phyloP scores from a whole-genome alignment of 1,284 basidiomycete genomes.

The Trichosporon sp. region DNA sequence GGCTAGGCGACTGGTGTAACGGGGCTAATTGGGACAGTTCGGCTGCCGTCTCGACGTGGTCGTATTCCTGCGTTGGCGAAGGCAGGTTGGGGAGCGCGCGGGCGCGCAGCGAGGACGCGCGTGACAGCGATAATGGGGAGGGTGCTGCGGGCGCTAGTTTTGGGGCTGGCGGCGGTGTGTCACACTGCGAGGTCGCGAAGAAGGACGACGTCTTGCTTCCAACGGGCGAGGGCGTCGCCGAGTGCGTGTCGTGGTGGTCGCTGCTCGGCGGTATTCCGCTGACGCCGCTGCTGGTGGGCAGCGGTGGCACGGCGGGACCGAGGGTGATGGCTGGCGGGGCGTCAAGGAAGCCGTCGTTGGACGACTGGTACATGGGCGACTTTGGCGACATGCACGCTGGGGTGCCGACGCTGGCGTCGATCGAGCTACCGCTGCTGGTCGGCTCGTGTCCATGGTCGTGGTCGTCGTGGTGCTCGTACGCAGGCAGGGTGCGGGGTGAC shows the following conservation, averaged over 20 bases:
- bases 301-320: not conserved
- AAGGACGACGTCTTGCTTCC: constrained; percentile 36
- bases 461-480: not conserved
- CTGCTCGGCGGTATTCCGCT: not conserved
- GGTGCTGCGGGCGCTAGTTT: constrained; percentile 23
- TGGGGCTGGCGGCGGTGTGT: constrained; percentile 30
- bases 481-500: not conserved
- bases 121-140: constrained; percentile 35
- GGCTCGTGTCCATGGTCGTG: not conserved
- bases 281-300: not conserved
- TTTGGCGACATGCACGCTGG: not conserved
- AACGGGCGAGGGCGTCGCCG: not conserved
- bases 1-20: constrained; percentile 38
- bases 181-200: constrained; percentile 28
- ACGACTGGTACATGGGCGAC: not conserved
- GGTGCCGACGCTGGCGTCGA: not conserved
- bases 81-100: constrained; percentile 16
- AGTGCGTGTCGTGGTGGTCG: not conserved
- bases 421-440: not conserved
- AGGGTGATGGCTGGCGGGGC: not conserved
- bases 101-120: constrained; percentile 29
- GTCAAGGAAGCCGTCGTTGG: not conserved
- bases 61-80: constrained; percentile 11
- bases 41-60: not conserved
- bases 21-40: constrained; percentile 23